Conservation (phyloP, 176 grass and related monocot species). For the Microstegium vimineum region DNA sequence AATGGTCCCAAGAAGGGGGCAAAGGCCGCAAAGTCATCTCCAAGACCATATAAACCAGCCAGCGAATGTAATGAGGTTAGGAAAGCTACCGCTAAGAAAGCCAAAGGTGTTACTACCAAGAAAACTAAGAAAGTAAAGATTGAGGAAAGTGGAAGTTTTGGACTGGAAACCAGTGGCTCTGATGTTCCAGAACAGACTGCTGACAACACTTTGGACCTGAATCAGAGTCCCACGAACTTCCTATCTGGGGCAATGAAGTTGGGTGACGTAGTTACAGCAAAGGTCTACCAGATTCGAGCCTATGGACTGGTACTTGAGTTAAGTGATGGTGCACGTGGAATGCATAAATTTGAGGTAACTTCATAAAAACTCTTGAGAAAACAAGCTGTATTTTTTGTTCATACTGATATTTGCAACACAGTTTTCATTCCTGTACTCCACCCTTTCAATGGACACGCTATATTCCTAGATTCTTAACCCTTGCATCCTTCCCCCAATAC, state of each 20-base stretch:
- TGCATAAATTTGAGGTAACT: slow-evolving; percentile 95
- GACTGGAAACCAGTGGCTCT: slow-evolving; percentile 10
- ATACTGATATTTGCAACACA: background rate
- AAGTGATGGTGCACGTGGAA: slow-evolving; percentile 69
- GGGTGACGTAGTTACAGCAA: slow-evolving; percentile 71
- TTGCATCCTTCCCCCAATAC: background rate
- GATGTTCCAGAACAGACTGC: slow-evolving; percentile 23
- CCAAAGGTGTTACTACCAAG: slow-evolving; percentile 14
- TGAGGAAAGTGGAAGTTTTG: slow-evolving; percentile 21
- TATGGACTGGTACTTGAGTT: slow-evolving; percentile 90
- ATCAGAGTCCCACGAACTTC: slow-evolving; percentile 14
- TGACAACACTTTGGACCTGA: slow-evolving; percentile 26
- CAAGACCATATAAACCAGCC: slow-evolving; percentile 35
- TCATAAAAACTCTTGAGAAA: background rate
- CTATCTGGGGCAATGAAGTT: slow-evolving; percentile 55
- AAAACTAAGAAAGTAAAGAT: slow-evolving; percentile 43
- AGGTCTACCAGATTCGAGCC: slow-evolving; percentile 76
- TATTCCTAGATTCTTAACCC: background rate
- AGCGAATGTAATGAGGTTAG: slow-evolving; percentile 1
- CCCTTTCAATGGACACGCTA: background rate
- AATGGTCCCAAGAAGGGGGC: slow-evolving; percentile 35
- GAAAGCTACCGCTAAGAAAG: slow-evolving; percentile 33
- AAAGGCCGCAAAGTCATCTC: slow-evolving; percentile 58
- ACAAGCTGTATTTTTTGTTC: background rate
- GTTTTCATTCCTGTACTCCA: background rate